Evolutionary conservation across 257 asterid genomes (phyloP), one percentile per base, ranked within the genome.

Genomic region (Solanum megistacrolobum): DNA sequence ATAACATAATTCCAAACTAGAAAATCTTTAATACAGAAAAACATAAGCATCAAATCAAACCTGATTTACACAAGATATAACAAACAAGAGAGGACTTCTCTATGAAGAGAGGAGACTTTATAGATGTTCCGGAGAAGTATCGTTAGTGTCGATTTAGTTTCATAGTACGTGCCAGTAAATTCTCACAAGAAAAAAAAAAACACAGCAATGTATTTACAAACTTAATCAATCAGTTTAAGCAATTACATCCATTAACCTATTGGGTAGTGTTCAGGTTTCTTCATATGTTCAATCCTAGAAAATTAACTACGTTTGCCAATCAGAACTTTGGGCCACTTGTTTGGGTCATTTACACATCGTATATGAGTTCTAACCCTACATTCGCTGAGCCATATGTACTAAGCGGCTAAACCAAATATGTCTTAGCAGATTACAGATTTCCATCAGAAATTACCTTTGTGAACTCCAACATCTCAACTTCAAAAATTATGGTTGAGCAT

Each of bases 381-480:
- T 79, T 79, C n/a, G 18, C 39, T 79, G 27, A 81, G 46, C 66
- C 39, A 81, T 46, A 16, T 46, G 27, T 46, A 21, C 13, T 60
- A 60, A 60, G 68, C 6, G 6, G 58, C 85, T 10, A 48, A 82
- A 66, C 86, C 86, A 82, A 48, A 48, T 48, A 48, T 29, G 71
- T 82, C 86, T 31, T 20, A 48, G 43, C 31, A 48, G 29, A 52
- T 9, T 46, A 82, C 31, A 82, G 31, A 31, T 43, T 31, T 82
- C 71, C 71, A 31, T 43, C 39, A 84, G 66, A 86, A 25, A 83
- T 92, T 93, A 94, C 98, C 96, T 92, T 91, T 83, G 81, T 87
- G 90, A 94, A 93, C 89, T 94, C 94, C 86, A 94, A 91, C 96
- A 94, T 93, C 91, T 94, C 98, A 87, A 94, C 94, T 90, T 94